Percentiles rank a stretch among this genome's conserved stretches.
Conservation (phyloP, 2,329 filamentous ascomycete species). For the Teratosphaeria epicoccoides region DNA sequence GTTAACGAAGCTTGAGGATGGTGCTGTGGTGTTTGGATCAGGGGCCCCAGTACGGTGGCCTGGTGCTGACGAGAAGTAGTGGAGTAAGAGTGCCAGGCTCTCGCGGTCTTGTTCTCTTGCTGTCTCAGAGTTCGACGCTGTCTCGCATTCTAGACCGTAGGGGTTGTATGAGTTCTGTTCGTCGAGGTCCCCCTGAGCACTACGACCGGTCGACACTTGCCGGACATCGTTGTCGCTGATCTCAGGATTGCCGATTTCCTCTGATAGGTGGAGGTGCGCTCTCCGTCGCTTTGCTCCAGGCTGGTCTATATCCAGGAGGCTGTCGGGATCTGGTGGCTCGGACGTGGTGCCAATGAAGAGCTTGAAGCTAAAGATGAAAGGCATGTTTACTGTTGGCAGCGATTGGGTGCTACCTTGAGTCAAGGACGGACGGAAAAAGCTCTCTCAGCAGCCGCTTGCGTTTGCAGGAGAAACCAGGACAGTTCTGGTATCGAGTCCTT, state of each 20-base stretch:
- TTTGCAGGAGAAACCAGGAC: neutral
- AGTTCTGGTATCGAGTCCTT: neutral
- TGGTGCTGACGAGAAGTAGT: neutral
- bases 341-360: neutral
- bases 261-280: no score
- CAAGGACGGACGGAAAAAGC: no score
- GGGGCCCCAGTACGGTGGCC: neutral
- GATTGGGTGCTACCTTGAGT: neutral
- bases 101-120: neutral
- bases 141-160: no score
- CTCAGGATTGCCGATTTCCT: no score
- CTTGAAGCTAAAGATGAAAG: neutral
- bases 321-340: no score
- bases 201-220: no score
- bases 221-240: no score
- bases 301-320: no score
- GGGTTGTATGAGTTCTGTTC: no score
- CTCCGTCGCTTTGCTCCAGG: no score
- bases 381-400: neutral
- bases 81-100: neutral
- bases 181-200: no score
- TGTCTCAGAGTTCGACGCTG: neutral
- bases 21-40: neutral
- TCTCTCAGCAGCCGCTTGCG: no score
- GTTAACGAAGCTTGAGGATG: neutral